phyloP scores from a whole-genome alignment of 2,329 filamentous ascomycete genomes.

The Pestalotiopsis fici region DNA sequence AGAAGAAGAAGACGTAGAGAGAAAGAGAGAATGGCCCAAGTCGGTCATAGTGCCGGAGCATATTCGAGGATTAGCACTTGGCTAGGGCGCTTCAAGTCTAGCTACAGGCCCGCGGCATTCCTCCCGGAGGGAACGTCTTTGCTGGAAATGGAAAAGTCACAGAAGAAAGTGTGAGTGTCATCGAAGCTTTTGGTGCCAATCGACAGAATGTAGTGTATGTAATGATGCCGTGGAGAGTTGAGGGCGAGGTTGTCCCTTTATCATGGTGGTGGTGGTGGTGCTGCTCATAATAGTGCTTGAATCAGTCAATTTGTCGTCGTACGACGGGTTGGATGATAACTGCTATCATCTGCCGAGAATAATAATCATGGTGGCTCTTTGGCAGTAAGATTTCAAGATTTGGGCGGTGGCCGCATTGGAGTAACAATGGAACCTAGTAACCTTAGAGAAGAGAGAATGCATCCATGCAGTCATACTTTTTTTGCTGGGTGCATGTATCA shows the following conservation, averaged over 20 bases:
- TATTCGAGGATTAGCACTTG: background rate
- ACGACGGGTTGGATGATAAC: too few relatives aligned
- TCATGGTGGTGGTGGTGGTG: background rate
- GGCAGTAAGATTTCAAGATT: too few relatives aligned
- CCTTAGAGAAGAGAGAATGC: too few relatives aligned
- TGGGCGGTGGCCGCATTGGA: too few relatives aligned
- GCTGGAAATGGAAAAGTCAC: background rate
- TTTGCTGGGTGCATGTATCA: background rate
- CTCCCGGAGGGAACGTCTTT: background rate
- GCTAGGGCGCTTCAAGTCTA: background rate
- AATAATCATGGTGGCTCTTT: background rate
- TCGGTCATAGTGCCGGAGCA: background rate
- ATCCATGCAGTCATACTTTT: background rate
- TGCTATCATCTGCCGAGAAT: background rate
- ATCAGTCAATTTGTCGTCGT: background rate
- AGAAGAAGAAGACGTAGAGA: background rate
- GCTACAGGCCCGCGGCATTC: background rate
- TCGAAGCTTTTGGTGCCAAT: background rate
- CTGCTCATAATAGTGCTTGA: background rate
- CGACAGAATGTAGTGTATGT: too few relatives aligned
- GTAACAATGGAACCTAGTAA: too few relatives aligned
- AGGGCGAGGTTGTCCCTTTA: background rate
- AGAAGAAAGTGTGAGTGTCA: background rate
- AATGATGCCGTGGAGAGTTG: background rate
- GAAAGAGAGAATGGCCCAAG: background rate